Base-by-base conservation (phyloP, 2,329 filamentous ascomycete genomes). In the Rutstroemia sp. region DNA sequence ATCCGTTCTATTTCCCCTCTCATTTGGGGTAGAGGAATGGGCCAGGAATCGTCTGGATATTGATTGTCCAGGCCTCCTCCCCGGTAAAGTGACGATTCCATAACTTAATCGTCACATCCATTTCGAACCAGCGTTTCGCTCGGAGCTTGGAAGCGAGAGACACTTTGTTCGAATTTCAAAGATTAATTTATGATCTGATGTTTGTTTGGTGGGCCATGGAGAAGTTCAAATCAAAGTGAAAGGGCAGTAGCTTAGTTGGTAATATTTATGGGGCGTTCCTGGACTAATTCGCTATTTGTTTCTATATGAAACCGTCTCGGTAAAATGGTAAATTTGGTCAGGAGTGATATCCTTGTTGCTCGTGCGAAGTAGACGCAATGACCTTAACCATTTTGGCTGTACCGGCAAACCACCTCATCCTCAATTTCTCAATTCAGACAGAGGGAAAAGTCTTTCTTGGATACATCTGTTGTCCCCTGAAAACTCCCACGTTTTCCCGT, bases 41-140 rank as follows among this genome's bases (percentile, higher is more conserved):
- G 30, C 12, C 30, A 12, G 30, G 30, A 23, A 21, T 17, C 9
- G 30, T 6, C 25, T 19, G 44, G 27, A 25, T 48, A 14, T 17
- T n/a, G 38, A 17, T 23, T 10, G 16, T 39, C 51, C 42, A 21
- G 16, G 12, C 44, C 41, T 17, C 38, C 30, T 48, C 21, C 17
- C 30, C 9, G 30, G 30, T 12, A 34, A 4, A 34, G 30, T 34
- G 30, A 12, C 10, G 12, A 34, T 42, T 8, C 39, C 16, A 5
- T 54, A 41, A 27, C 48, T 54, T 39, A 34, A 49, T 54, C 14
- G 17, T 16, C 3, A 19, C 25, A 25, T 19, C 14, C 45, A 27
- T 34, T n/a, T 6, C 39, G 34, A 54, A 12, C 38, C 45, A 25
- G 52, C 34, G 52, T 49, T 49, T 49, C 45, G 52, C 52, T 42